Conservation (phyloP, 2,329 filamentous ascomycete species). For the Dactylonectria estremocensis region DNA sequence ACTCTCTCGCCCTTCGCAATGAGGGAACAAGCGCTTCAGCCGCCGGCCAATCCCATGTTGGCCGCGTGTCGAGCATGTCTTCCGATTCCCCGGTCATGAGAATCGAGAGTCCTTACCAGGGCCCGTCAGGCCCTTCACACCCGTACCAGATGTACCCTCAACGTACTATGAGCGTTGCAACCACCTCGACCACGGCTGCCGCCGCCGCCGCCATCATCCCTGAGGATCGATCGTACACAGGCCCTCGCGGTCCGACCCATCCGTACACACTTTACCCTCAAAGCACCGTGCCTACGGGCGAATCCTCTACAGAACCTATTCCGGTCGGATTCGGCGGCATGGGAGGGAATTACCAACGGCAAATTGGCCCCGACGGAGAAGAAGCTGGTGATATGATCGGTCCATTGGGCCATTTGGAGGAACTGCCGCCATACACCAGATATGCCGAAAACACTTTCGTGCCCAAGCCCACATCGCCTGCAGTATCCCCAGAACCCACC, state of each 20-base stretch:
- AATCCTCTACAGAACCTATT: slow-evolving; percentile 65
- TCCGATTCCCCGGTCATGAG: slow-evolving; percentile 57
- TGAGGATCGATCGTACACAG: slow-evolving; percentile 65
- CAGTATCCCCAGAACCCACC: slow-evolving; percentile 20
- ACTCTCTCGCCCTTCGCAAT: slow-evolving; percentile 67
- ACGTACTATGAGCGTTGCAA: slow-evolving; percentile 78
- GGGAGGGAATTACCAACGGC: slow-evolving; percentile 77
- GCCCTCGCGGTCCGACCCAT: slow-evolving; percentile 80
- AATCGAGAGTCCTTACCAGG: slow-evolving; percentile 77
- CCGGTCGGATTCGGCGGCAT: slow-evolving; percentile 83
- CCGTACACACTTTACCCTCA: slow-evolving; percentile 92
- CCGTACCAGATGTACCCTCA: slow-evolving; percentile 90
- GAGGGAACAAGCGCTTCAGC: slow-evolving; percentile 59
- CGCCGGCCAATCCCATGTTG: slow-evolving; percentile 33
- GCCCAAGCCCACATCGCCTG: slow-evolving; percentile 37
- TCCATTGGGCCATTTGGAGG: slow-evolving; percentile 89
- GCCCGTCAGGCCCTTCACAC: slow-evolving; percentile 82
- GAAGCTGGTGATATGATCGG: slow-evolving; percentile 91
- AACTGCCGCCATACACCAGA: slow-evolving; percentile 90
- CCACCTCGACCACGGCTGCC: slow-evolving; percentile 78
- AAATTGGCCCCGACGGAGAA: slow-evolving; percentile 84
- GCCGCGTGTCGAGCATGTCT: slow-evolving; percentile 51
- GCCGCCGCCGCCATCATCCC: slow-evolving; percentile 67
- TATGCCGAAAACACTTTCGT: slow-evolving; percentile 83
- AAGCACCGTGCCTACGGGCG: slow-evolving; percentile 71